Base-by-base conservation (phyloP, 495 filamentous ascomycete species). In the Immersiella caudata region DNA sequence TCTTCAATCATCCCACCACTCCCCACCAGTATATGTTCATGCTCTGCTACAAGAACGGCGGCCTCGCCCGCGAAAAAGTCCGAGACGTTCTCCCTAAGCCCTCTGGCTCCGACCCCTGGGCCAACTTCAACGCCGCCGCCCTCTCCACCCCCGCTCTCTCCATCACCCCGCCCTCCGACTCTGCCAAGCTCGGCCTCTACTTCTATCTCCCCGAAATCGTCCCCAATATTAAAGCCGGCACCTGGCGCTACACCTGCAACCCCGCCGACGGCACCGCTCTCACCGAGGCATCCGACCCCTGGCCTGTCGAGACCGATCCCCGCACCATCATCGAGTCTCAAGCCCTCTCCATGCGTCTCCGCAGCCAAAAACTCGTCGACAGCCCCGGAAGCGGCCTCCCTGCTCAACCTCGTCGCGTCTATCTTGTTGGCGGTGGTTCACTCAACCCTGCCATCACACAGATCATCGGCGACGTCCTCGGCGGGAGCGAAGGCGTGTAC, bases 31-130 rank as follows among this genome's bases (percentile, higher is more conserved):
- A 93, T 80, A 93, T 99, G 94, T 99, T 99, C 79, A 99, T 99
- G 95, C 90, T 99, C 29, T 99, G 95, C 83, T 99, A 98, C 83
- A 97, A 97, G 79, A 99, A 99, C 80, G 95, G 95, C 66, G 92
- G 92, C 0, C 86, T 98, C 0, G 95, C 95, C 0, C 91, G 95
- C 54, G 95, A 99, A 75, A 86, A 91, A 58, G 85, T 97, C 64
- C 89, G 94, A 33, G 91, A 99, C 74, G 83, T 78, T 70, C 75
- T 85, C 5, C 80, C 82, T 70, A 79, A 70, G 57, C 76, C 70
- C 6, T 67, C 80, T 14, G 74, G 73, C 7, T 5, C 78, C 3
- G 85, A 89, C 57, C 75, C 83, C 25, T 97, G 95, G 95, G 84
- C 84, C 24, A 82, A 73, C 46, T 99, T 97, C 82, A 93, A 97